Evolutionary conservation across 371 early-diverging fungal species (phyloP).

Genomic region (Actinomortierella wolfii): DNA sequence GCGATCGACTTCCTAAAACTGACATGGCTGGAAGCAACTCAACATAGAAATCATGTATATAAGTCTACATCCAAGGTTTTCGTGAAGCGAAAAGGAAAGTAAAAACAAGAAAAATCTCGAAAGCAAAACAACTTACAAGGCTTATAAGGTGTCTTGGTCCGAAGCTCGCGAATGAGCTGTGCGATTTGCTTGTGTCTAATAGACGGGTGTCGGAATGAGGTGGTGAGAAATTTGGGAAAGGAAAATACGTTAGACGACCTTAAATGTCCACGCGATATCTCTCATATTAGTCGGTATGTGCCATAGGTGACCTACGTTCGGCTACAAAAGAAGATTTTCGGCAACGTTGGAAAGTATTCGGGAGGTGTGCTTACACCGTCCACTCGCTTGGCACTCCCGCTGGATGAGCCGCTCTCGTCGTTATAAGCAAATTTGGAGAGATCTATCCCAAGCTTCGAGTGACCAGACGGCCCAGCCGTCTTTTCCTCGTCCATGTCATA

Average conservation of each 20-base stretch:
- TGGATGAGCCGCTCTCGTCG: background rate
- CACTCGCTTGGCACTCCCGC: background rate
- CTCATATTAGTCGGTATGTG: background rate
- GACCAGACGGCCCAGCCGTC: background rate
- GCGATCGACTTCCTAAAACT: slow-evolving; percentile 60
- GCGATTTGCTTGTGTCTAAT: slow-evolving; percentile 61
- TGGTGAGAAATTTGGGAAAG: slow-evolving; percentile 1
- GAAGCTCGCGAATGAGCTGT: slow-evolving; percentile 58
- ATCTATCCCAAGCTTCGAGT: too few species aligned
- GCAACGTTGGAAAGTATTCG: slow-evolving; percentile 4
- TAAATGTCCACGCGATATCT: background rate
- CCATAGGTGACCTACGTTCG: slow-evolving; percentile 52
- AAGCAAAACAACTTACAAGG: slow-evolving; percentile 46
- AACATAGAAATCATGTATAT: background rate
- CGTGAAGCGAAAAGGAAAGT: too few species aligned
- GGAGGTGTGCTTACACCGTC: background rate
- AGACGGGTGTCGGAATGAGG: too few species aligned
- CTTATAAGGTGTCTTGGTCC: slow-evolving; percentile 55
- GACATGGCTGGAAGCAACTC: slow-evolving; percentile 46
- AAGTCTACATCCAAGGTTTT: too few species aligned
- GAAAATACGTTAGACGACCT: background rate
- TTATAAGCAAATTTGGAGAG: too few species aligned
- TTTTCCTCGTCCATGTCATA: slow-evolving; percentile 16
- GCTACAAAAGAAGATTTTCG: slow-evolving; percentile 57
- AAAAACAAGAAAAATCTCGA: background rate